Conservation (phyloP, 192 early-diverging fungal species). For the Backusella morwellensis region DNA sequence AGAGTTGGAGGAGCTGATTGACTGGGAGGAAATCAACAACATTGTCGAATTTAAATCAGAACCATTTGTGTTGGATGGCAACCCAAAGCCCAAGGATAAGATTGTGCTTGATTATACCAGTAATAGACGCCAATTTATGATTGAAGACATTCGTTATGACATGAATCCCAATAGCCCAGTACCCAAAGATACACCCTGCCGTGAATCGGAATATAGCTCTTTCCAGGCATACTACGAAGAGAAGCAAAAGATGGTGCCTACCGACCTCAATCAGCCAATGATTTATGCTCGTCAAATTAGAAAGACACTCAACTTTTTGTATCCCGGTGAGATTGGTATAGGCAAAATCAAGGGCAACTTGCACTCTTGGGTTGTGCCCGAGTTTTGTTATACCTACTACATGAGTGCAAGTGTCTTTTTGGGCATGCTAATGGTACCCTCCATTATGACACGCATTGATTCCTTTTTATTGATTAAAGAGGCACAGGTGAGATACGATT, state of each 20-base stretch:
- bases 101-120: constrained; percentile 44
- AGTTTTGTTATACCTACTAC: constrained; percentile 35
- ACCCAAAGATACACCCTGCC: constrained; percentile 3
- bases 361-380: constrained; percentile 34
- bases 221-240: constrained; percentile 47
- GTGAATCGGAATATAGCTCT: constrained; percentile 31
- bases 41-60: constrained; percentile 6
- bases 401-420: constrained; percentile 43
- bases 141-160: constrained; percentile 33
- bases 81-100: constrained; percentile 17
- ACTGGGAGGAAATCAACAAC: constrained; percentile 47
- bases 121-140: constrained; percentile 42
- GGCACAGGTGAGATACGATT: constrained; percentile 37
- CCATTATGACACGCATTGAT: constrained; percentile 60
- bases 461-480: constrained; percentile 50
- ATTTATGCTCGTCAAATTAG: constrained; percentile 32
- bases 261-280: constrained; percentile 34
- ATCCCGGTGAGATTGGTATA: constrained; percentile 18
- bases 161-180: constrained; percentile 28
- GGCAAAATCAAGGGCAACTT: constrained; percentile 27
- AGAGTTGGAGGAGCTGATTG: constrained; percentile 20
- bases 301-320: constrained; percentile 47
- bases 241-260: constrained; percentile 16
- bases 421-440: constrained; percentile 53
- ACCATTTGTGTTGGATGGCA: constrained; percentile 23